Conservation (phyloP, 208 protist genomes). For the Porcisia hertigi region DNA sequence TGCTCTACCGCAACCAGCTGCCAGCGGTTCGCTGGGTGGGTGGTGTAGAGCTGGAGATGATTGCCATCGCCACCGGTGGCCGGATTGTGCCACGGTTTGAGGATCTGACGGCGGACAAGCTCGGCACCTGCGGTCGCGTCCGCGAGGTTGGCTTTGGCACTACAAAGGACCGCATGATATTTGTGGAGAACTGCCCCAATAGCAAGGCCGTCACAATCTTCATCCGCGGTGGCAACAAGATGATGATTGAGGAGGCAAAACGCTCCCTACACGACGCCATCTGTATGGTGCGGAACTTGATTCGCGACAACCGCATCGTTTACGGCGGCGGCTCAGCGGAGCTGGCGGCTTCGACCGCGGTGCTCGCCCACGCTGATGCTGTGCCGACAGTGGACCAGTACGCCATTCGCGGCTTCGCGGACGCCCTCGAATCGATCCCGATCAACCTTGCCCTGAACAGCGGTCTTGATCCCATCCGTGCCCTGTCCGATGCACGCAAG, state of each 20-base stretch:
- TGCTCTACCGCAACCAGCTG: constrained; percentile 99
- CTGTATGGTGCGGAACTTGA: constrained; percentile 99
- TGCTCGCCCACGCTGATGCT: constrained; percentile 92
- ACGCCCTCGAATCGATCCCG: constrained; percentile 99
- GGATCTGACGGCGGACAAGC: constrained; percentile 97
- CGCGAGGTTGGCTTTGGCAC: constrained; percentile 96
- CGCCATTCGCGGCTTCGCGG: constrained; percentile 99
- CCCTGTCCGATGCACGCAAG: constrained; percentile 96
- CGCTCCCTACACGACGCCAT: constrained; percentile 99
- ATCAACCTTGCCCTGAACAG: constrained; percentile 99
- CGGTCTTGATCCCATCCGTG: constrained; percentile 96
- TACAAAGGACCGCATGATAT: constrained; percentile 98
- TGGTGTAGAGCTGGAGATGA: constrained; percentile 99
- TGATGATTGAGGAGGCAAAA: constrained; percentile 99
- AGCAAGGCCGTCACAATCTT: constrained; percentile 99
- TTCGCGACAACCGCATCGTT: constrained; percentile 99
- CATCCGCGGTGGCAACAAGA: constrained; percentile 99
- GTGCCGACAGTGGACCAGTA: constrained; percentile 98
- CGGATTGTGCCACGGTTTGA: constrained; percentile 99
- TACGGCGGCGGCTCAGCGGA: constrained; percentile 99
- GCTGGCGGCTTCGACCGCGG: constrained; percentile 96
- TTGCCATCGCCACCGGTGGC: constrained; percentile 99
- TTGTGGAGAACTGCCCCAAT: constrained; percentile 99
- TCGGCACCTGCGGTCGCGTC: constrained; percentile 93
- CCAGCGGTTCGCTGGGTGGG: constrained; percentile 99